These are phyloP conservation scores for Solanum appendiculatum DNA, from an alignment of 257 asterid species.

Conservation along the genomic window DNA sequence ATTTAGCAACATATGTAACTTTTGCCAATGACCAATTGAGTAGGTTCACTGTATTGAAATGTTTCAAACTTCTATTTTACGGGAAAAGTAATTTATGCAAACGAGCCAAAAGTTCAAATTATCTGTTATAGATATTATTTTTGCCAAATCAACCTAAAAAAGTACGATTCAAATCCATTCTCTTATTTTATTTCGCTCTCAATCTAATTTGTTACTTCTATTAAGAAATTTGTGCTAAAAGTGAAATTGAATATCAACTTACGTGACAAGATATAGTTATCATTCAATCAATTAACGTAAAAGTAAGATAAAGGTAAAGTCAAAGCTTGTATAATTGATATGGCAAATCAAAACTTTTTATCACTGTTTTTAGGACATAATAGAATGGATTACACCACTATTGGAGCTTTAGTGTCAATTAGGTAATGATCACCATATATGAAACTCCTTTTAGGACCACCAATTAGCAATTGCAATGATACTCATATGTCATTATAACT, in stretches of 20 bases:
- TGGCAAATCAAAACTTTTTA: not conserved
- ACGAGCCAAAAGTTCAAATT: not conserved
- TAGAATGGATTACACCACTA: not conserved
- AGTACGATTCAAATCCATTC: not conserved
- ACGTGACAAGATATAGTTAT: not conserved
- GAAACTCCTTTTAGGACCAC: not conserved
- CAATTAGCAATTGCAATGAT: not conserved
- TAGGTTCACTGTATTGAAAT: not conserved
- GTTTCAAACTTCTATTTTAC: not conserved
- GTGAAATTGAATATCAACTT: not conserved
- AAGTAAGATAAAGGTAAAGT: not conserved
- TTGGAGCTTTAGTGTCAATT: not conserved
- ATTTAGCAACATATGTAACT: not conserved
- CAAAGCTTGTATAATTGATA: not conserved
- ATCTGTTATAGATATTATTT: not conserved
- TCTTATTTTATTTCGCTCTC: not conserved
- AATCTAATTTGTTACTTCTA: not conserved
- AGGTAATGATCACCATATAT: not conserved
- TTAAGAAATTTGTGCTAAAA: not conserved
- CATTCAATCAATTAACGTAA: not conserved
- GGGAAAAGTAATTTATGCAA: not conserved
- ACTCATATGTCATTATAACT: not conserved
- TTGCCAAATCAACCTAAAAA: too few species aligned
- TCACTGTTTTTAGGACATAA: not conserved
- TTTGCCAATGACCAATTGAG: not conserved